phyloP scores from a whole-genome alignment of 2,329 filamentous ascomycete genomes.

The Pseudocercospora vitis region DNA sequence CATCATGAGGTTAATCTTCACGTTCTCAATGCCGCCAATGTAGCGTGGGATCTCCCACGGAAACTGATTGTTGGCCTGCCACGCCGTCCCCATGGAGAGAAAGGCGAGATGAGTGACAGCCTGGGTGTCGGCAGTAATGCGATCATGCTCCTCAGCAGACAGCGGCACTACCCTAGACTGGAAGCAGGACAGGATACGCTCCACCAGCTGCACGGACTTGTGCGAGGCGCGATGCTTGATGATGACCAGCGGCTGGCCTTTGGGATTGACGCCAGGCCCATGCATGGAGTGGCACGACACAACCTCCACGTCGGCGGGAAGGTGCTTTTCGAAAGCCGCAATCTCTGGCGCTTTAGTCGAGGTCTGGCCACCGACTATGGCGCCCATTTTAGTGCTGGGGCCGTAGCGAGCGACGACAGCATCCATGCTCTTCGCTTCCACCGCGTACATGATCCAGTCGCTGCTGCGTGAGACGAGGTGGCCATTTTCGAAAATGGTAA shows the following conservation, averaged over 20 bases:
- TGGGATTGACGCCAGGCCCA: constrained; percentile 83
- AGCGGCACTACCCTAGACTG: constrained; percentile 84
- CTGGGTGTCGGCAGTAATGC: constrained; percentile 97
- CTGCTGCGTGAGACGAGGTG: constrained; percentile 93
- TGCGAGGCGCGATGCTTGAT: constrained; percentile 89
- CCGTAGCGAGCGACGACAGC: constrained; percentile 84
- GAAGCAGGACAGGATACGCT: constrained; percentile 78
- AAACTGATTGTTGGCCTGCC: constrained; percentile 92
- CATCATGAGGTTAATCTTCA: constrained; percentile 97
- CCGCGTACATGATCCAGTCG: constrained; percentile 98
- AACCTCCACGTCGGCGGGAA: constrained; percentile 86
- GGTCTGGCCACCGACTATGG: constrained; percentile 95
- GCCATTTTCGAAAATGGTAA: constrained; percentile 90
- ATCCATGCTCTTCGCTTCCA: constrained; percentile 89
- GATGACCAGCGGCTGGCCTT: constrained; percentile 85
- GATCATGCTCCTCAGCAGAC: constrained; percentile 83
- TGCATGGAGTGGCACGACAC: constrained; percentile 96
- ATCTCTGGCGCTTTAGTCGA: constrained; percentile 98
- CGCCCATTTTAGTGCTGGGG: constrained; percentile 90
- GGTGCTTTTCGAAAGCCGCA: constrained; percentile 82
- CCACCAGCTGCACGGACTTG: constrained; percentile 72
- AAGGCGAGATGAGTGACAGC: constrained; percentile 98
- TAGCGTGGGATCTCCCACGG: constrained; percentile 97
- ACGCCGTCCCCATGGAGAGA: constrained; percentile 92
- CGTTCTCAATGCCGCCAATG: constrained; percentile 95